Base-by-base conservation (phyloP, 805 yeast genomes). In the Metschnikowia noctiluminum region DNA sequence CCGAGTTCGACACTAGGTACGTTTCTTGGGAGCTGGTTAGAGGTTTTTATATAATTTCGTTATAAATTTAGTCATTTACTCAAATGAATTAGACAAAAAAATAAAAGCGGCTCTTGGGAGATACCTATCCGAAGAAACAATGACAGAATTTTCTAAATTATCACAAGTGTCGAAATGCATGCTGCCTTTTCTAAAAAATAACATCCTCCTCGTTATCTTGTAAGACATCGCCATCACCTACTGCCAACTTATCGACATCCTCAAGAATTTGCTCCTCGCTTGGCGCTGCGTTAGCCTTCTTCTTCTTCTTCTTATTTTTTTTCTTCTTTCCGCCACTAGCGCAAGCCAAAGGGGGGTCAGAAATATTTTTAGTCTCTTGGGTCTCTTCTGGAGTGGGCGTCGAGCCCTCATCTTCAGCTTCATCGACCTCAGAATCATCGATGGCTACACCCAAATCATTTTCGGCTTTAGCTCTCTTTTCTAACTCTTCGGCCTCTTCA, bases 401-500 rank as follows among this genome's bases (percentile, higher is more conserved):
- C 12, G 48, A 32, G 2, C 47, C 48, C n/a, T 56, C 64, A 35
- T 56, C 68, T 43, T 61, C 53, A 9, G 34, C 46, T 13, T 36
- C 49, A 6, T 34, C 42, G 36, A 14, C 36, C n/a, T 48, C 47
- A 10, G 45, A 54, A 3, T 42, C 54, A 5, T 46, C 61, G 12
- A 28, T 51, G 6, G 37, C 62, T 53, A 65, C 61, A 51, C 58
- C 52, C 12, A 46, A 61, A 43, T 53, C 62, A 7, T 52, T 63
- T 26, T 54, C 54, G 11, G 54, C 61, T 40, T 57, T 46, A 8
- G 49, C 63, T 27, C 59, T 35, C 42, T 42, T 48, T 41, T 51
- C 50, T 40, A 45, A 63, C 13, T 67, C 76, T 55, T 80, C 87
- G 16, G 75, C 77, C 54, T 85, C 94, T 27, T 77, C 76, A 21